phyloP scores from a whole-genome alignment of 345 rosid species.

The Melaleuca alternifolia region DNA sequence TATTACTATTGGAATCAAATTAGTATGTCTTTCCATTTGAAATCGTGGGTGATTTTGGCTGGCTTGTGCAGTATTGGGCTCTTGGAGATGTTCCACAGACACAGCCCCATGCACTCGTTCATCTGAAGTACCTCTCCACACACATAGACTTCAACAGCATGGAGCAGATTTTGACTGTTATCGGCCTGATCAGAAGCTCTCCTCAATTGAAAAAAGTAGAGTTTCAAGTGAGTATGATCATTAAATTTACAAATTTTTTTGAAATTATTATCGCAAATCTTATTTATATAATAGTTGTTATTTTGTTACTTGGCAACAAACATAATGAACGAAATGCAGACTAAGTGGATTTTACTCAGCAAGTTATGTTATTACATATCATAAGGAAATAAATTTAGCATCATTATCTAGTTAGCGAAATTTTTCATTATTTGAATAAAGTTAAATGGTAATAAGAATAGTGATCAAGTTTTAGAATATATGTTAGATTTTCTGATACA shows the following conservation, averaged over 20 bases:
- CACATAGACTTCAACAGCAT: neutral
- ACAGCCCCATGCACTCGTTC: rapidly evolving
- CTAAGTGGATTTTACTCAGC: neutral
- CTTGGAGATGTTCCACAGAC: neutral
- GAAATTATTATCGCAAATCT: neutral
- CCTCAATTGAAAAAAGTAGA: neutral
- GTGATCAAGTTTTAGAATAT: neutral
- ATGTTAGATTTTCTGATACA: neutral
- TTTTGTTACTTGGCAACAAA: neutral
- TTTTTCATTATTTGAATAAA: neutral
- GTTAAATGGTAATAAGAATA: neutral
- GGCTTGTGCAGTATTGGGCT: neutral
- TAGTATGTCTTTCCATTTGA: neutral
- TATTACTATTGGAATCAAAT: neutral
- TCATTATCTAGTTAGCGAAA: neutral
- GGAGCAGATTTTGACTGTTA: neutral
- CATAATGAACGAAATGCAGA: neutral
- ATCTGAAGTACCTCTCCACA: neutral
- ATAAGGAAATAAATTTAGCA: neutral
- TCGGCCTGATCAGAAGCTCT: neutral
- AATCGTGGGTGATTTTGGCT: neutral
- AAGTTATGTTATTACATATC: neutral
- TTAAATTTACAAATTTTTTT: neutral
- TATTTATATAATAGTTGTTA: neutral
- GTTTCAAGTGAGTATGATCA: neutral